Conservation (phyloP, 352 stramenopile species). For the Phytophthora brassicae region DNA sequence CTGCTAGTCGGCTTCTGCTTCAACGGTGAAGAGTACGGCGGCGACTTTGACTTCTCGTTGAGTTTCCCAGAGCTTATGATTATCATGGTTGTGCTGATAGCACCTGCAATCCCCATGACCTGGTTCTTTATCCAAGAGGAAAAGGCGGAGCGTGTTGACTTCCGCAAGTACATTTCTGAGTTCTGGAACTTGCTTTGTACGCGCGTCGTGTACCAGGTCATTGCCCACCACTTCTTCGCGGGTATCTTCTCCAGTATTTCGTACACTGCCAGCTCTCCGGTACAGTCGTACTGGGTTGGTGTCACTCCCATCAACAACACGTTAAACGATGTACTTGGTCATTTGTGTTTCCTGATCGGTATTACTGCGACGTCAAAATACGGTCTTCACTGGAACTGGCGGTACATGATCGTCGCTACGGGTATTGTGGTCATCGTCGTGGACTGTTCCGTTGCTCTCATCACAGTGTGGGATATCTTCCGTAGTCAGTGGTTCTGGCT, state of each 20-base stretch:
- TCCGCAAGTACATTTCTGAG: slow-evolving; percentile 37
- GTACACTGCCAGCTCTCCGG: slow-evolving; percentile 35
- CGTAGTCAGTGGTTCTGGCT: slow-evolving; percentile 52
- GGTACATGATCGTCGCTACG: slow-evolving; percentile 35
- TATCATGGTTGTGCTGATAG: slow-evolving; percentile 36
- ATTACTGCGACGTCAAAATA: slow-evolving; percentile 43
- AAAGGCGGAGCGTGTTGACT: slow-evolving; percentile 30
- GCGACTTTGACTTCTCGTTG: slow-evolving; percentile 46
- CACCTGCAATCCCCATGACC: slow-evolving; percentile 30
- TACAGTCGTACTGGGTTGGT: slow-evolving; percentile 39
- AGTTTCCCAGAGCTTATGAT: slow-evolving; percentile 48
- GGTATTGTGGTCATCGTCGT: slow-evolving; percentile 35
- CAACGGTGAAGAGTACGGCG: slow-evolving; percentile 57
- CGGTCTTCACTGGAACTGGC: slow-evolving; percentile 54
- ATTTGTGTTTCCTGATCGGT: slow-evolving; percentile 35
- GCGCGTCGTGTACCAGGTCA: slow-evolving; percentile 52
- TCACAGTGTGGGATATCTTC: slow-evolving; percentile 48
- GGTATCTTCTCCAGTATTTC: slow-evolving; percentile 45
- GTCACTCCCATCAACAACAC: slow-evolving; percentile 47
- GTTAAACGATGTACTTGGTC: slow-evolving; percentile 36
- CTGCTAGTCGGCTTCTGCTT: slow-evolving; percentile 51
- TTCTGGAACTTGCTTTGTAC: slow-evolving; percentile 50
- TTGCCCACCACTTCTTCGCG: slow-evolving; percentile 49
- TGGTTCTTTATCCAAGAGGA: slow-evolving; percentile 50
- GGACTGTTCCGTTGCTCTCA: slow-evolving; percentile 34